Evolutionary conservation across 192 early-diverging fungal genomes (phyloP).

Genomic region (Entophlyctis helioformis): DNA sequence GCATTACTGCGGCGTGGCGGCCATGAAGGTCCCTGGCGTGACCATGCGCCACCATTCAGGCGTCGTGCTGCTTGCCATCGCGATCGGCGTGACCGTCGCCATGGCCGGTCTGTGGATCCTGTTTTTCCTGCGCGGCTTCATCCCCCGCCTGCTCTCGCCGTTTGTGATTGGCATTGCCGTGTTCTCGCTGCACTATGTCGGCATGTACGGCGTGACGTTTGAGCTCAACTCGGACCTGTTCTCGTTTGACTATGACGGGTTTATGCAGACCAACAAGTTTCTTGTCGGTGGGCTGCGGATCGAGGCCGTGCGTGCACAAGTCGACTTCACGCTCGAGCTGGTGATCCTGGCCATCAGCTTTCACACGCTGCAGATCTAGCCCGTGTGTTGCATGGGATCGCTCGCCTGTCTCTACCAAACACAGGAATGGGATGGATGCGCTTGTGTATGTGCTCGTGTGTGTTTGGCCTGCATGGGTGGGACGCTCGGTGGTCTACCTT

Average conservation of each 20-base stretch:
- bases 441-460: not conserved
- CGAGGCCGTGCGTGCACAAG: too few relatives aligned
- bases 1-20: too few relatives aligned
- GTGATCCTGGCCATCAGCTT: too few relatives aligned
- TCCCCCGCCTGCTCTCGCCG: not conserved
- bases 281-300: too few relatives aligned
- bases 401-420: too few relatives aligned
- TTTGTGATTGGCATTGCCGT: conserved; percentile 8
- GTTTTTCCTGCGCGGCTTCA: conserved; percentile 3
- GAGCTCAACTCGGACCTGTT: too few relatives aligned
- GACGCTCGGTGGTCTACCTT: not conserved
- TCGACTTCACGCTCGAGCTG: too few relatives aligned
- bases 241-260: too few relatives aligned
- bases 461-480: not conserved
- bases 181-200: conserved; percentile 5
- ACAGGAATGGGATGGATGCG: not conserved
- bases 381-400: too few relatives aligned
- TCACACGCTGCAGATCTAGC: too few relatives aligned
- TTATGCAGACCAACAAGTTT: too few relatives aligned
- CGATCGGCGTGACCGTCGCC: conserved; percentile 2
- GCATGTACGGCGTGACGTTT: not conserved
- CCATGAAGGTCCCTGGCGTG: conserved; percentile 2
- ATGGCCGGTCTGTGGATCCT: conserved; percentile 6
- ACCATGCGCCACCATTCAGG: conserved; percentile 1
- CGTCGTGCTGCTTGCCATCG: not conserved